Evolutionary conservation across 805 yeast species (phyloP), one percentile per base, ranked within the genome.

Genomic region (Kluyveromyces lactis): DNA sequence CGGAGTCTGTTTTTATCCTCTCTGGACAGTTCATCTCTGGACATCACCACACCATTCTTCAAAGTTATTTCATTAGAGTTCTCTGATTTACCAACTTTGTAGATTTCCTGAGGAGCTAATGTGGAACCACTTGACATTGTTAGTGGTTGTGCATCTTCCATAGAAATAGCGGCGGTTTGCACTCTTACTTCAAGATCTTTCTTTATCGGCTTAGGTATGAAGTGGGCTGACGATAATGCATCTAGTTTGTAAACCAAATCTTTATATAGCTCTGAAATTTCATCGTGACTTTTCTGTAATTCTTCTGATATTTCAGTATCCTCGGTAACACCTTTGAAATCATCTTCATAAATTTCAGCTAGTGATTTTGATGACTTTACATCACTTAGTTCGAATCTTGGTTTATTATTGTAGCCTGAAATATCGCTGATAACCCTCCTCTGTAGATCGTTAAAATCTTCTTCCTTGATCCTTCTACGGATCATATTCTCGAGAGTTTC

Each of bases 71-170:
- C 89, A 52, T 75, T 72, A 11, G 69, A 66, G 36, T 69, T 66
- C 35, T 66, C 67, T 11, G 69, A 62, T 54, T 47, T 72, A 45
- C 62, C 67, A 6, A 68, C 58, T 56, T 70, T 75, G 63, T 81
- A 92, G 7, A 92, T 71, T 63, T 90, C 98, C 66, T 90, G 98
- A 29, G 98, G 98, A 2, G 98, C 98, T 52, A 92, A 70, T 36
- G 83, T 75, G 11, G 80, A 67, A 17, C 80, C 85, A 26, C 74
- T 66, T 2, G 92, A 76, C 65, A 84, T 70, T 27, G 87, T 79
- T 42, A 86, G 69, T 36, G 98, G 98, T 64, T 87, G 97, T 1
- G 96, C 92, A 55, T 92, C 97, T 64, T 90, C 98, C 95, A 90
- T 85, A 2, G 81, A 56, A 36, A 92, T 81, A 2, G 95, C 73